Base-by-base conservation (phyloP, 2,329 filamentous ascomycete genomes). In the Pestalotiopsis sp. region DNA sequence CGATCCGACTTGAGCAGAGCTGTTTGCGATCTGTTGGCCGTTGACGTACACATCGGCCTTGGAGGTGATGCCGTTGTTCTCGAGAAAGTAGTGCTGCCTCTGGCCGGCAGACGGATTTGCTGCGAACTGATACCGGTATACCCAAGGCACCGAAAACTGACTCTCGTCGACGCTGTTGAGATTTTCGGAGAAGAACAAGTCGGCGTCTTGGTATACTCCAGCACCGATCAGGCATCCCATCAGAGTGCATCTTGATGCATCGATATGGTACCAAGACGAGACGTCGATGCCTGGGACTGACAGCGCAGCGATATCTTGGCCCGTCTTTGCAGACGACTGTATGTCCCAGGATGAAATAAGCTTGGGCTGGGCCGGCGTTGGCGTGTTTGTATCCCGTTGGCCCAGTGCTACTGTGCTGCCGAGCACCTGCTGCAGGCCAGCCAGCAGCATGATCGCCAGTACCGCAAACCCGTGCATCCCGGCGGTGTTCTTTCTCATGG, bases 31-130 rank as follows among this genome's bases (percentile, higher is more conserved):
- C 68, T 84, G 78, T 38, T 80, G 77, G 13, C 88, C 88, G 68
- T 91, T 91, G 63, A 91, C 70, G 68, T 82, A 90, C 5, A 91
- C 83, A 71, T 91, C 88, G 1, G 87, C 89, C 39, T 83, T 84
- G 1, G 88, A 89, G 0, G 84, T 86, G 71, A 91, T 88, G 4
- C 89, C 89, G 69, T 91, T 81, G 0, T 88, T 90, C 41, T 85
- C 78, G 1, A 91, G 78, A 36, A 86, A 81, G 70, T 84, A 87
- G 71, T 88, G 84, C 41, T 82, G 77, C 71, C 88, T 84, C 41
- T 82, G 77, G 1, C 76, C 77, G 0, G 75, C 38, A 2, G 69
- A 63, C 0, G 75, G 73, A 0, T 77, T 71, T 1, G 89, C 71
- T 0, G 70, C 68, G 67, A 89, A 86, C 68, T 90, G 86, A 52